Evolutionary conservation across 768 basidiomycete species (phyloP).

Genomic region (Lactarius hengduanensis): DNA sequence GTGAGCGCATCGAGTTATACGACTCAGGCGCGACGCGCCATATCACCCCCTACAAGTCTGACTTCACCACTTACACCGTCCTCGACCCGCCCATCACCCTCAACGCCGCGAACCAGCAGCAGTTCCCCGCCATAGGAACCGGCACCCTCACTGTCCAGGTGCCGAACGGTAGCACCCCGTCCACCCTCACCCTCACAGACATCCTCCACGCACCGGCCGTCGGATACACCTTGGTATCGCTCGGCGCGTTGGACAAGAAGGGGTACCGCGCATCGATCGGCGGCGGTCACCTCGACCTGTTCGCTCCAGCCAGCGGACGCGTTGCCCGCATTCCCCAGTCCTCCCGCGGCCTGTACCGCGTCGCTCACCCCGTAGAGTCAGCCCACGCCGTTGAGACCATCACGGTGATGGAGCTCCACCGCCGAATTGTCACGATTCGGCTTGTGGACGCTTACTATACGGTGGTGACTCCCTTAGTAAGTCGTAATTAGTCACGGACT

Average conservation of each 20-base stretch:
- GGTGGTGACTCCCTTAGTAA: no score
- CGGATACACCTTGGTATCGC: background rate
- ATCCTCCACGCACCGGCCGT: background rate
- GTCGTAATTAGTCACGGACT: no score
- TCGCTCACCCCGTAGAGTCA: background rate
- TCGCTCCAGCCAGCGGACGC: background rate
- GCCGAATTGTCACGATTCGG: no score
- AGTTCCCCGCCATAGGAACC: no score
- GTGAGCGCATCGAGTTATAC: no score
- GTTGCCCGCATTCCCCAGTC: background rate
- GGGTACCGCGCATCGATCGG: background rate
- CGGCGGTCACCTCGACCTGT: background rate
- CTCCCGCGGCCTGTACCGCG: background rate
- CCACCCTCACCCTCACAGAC: background rate
- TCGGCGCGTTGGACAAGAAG: background rate
- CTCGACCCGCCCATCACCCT: background rate
- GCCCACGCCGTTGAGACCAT: conserved; percentile 12
- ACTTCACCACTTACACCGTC: fast-evolving
- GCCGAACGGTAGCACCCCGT: background rate
- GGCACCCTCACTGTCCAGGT: no score
- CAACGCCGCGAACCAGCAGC: no score
- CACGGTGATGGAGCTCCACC: conserved; percentile 32
- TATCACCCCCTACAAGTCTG: no score
- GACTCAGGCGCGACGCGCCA: no score
- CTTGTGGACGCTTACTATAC: no score